Conservation (phyloP, 768 basidiomycete genomes). For the Lactarius trivialis region DNA sequence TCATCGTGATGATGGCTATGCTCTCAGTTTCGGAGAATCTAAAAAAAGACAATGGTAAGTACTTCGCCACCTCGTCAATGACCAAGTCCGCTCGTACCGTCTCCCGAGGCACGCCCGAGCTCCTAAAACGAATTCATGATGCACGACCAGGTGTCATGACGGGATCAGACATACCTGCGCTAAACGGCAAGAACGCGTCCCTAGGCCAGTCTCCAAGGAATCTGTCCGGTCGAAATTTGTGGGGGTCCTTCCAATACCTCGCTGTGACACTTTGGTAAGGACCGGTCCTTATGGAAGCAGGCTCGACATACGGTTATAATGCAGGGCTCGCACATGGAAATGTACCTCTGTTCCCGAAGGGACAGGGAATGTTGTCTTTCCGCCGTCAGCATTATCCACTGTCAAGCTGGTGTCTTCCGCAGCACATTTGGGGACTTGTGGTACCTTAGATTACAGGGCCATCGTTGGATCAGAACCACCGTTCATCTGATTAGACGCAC, state of each 20-base stretch:
- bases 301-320: slow-evolving; percentile 42
- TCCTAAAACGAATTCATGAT: slow-evolving; percentile 3
- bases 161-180: slow-evolving; percentile 13
- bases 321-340: slow-evolving; percentile 37
- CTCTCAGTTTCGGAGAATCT: slow-evolving; percentile 48
- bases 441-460: slow-evolving; percentile 32
- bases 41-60: background rate
- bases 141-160: background rate
- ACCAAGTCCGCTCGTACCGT: slow-evolving; percentile 8
- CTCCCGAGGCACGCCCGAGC: slow-evolving; percentile 24
- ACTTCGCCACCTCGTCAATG: background rate
- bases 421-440: slow-evolving; percentile 38
- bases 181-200: slow-evolving; percentile 32
- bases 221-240: slow-evolving; percentile 37
- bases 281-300: background rate
- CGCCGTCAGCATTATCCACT: slow-evolving; percentile 33
- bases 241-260: slow-evolving; percentile 49
- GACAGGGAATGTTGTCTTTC: slow-evolving; percentile 35
- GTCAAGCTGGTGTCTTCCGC: slow-evolving; percentile 42
- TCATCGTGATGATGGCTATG: slow-evolving; percentile 40
- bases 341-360: slow-evolving; percentile 38
- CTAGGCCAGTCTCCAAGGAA: slow-evolving; percentile 31
- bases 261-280: slow-evolving; percentile 30
- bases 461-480: background rate
- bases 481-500: background rate